A percentile compares a stretch with the other conserved stretches of the same genome.
These are phyloP conservation scores for Piper betle DNA, from an alignment of 164 flowering plant species.

Conservation along the genomic window DNA sequence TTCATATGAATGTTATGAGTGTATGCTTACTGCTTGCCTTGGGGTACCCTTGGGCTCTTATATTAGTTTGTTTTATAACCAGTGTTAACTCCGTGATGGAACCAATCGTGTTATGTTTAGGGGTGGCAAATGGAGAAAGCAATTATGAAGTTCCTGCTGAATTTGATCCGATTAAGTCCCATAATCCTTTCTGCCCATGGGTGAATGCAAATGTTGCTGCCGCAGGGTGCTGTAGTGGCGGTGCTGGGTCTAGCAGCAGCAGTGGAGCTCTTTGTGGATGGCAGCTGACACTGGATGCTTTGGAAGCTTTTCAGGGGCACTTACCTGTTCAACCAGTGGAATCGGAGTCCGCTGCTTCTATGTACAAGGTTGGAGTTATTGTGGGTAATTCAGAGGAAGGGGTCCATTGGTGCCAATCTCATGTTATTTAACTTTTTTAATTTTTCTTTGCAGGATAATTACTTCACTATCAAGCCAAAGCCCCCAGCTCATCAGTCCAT, in stretches of 20 bases:
- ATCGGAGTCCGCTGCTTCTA: constrained; percentile 93
- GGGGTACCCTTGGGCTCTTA: neutral
- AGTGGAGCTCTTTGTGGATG: constrained; percentile 76
- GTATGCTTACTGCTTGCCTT: neutral
- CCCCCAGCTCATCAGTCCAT: constrained; percentile 25
- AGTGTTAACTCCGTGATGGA: neutral
- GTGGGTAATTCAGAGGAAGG: neutral
- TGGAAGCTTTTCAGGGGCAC: constrained; percentile 67
- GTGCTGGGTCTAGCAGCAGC: constrained; percentile 33
- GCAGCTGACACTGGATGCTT: constrained; percentile 91
- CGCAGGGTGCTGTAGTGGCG: constrained; percentile 52
- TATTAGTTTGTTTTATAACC: too few relatives aligned
- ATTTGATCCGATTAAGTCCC: constrained; percentile 88
- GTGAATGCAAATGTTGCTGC: constrained; percentile 99
- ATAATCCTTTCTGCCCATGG: constrained; percentile 90
- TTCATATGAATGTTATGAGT: neutral
- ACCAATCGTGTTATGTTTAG: constrained; percentile 20
- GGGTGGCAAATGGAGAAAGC: constrained; percentile 79
- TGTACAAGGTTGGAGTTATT: constrained; percentile 52
- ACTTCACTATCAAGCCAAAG: constrained; percentile 23
- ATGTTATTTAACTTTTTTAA: neutral
- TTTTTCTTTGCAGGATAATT: constrained; percentile 32
- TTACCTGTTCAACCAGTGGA: constrained; percentile 53
- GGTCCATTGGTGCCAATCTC: neutral
- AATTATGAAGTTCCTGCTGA: constrained; percentile 56